Percentiles rank a stretch among this genome's conserved stretches.
Conservation (phyloP, 140 eudicot genomes). For the Senecio squalidus region DNA sequence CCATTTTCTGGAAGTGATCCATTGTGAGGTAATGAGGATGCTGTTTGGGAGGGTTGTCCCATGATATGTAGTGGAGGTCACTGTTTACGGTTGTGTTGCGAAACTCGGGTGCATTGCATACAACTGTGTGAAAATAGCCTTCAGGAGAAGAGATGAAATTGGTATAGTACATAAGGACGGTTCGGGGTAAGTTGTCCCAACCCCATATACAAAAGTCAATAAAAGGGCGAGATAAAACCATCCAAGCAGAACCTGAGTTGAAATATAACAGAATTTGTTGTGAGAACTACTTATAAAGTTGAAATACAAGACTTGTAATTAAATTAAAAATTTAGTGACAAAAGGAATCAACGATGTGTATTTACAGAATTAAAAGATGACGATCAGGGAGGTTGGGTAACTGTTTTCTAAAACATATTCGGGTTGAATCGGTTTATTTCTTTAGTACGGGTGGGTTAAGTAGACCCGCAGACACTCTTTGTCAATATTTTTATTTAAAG, state of each 20-base stretch:
- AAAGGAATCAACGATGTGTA: neutral
- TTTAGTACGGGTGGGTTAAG: no score
- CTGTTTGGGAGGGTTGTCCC: slow-evolving; percentile 76
- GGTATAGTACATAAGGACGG: slow-evolving; percentile 61
- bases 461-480: no score
- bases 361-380: neutral
- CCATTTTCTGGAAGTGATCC: slow-evolving; percentile 44
- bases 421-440: no score
- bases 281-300: neutral
- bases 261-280: neutral
- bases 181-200: slow-evolving; percentile 72
- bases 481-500: no score
- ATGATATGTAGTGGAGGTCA: slow-evolving; percentile 65
- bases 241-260: slow-evolving; percentile 69
- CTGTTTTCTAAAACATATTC: no score
- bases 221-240: slow-evolving; percentile 61
- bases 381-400: no score
- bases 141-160: slow-evolving; percentile 69
- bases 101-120: slow-evolving; percentile 53
- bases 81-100: slow-evolving; percentile 57
- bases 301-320: neutral
- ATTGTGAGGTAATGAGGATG: slow-evolving; percentile 58
- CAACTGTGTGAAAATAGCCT: slow-evolving; percentile 71
- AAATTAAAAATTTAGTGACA: neutral
- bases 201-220: slow-evolving; percentile 64